Base-by-base conservation (phyloP, 176 grass and related monocot species). In the Guadua angustifolia region DNA sequence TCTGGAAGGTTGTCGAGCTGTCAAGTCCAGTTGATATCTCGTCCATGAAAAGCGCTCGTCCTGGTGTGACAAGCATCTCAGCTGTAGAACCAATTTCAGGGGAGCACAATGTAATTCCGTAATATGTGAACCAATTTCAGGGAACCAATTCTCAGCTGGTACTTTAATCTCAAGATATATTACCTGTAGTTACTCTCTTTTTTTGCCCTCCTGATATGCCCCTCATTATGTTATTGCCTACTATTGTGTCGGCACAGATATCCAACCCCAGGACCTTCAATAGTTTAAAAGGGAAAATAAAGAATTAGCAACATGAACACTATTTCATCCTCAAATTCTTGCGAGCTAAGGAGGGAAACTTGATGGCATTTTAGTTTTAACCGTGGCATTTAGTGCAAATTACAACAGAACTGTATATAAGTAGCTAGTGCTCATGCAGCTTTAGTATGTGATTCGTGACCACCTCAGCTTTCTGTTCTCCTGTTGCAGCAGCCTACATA, bases 181-280 rank as follows among this genome's bases (percentile, higher is more conserved):
- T 93, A 97, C 94, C 94, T 88, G 94, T 93, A 17, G 94, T 97
- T 65, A 97, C 94, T 86, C 94, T 85, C 89, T 97, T 97, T 70
- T 86, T 97, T 69, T 94, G 91, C 70, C 94, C 94, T 64, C 91
- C 94, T 5, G 91, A 97, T 84, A 97, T 83, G 21, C 94, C 94
- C 88, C 94, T 91, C 46, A 97, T 62, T 88, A 97, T 93, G 84
- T 90, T 88, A 42, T 92, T 87, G 73, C 94, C 94, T 51, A 97
- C 89, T 0, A 97, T 74, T 79, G 91, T 97, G 73, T 97, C 89
- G 39, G 91, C 94, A 75, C 94, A 97, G 24, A 93, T 77, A 71
- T 97, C 94, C 79, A 97, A 75, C 15, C 94, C 94, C 72, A 94
- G 67, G 32, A 97, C 66, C 94, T 97, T 82, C 67, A 49, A 36